Evolutionary conservation across 768 basidiomycete species (phyloP), one percentile per base, ranked within the genome.

Genomic region (Mycena leptocephala): DNA sequence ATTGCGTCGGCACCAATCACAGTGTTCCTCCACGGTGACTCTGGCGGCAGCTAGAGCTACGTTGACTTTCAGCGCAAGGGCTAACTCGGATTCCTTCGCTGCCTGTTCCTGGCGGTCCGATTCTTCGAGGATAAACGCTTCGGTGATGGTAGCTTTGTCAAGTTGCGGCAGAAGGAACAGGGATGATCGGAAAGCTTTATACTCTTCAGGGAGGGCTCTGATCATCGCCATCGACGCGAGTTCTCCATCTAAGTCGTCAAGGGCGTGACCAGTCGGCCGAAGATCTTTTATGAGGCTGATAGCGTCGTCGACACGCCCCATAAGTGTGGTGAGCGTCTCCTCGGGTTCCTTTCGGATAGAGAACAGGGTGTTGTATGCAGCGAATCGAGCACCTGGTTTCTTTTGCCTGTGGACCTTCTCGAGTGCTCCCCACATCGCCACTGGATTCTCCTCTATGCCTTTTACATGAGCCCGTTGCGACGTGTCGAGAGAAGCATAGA

Each of bases 151-250:
- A 4, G 56, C 39, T 59, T 72, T 67, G 63, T 76, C 71, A 28
- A 76, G 70, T 35, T 76, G 59, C 2, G 67, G 67, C 1, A 72
- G 55, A 18, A 76, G 70, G 63, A 68, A 72, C 18, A 76, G 75
- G 39, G 75, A 76, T 0, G 75, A 76, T 0, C 62, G 37, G 70
- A 76, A 76, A 0, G 39, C 30, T 18, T 66, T 61, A 72, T 76
- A 81, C 24, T 81, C 79, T 18, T 80, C 78, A 24, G 79, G 79
- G 5, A 82, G 72, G 13, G 78, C 78, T 35, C 80, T 32, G 61
- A 81, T 76, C 51, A 82, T 35, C 5, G 80, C 73, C 78, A 82
- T 80, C 3, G 69, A 80, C 1, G 62, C 53, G 24, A 81, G 78
- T 58, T 82, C 81, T 39, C 69, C 77, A 72, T 80, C 81, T 2